These are phyloP conservation scores for Amaranthus palmeri DNA, from an alignment of 148 eudicot species.

Conservation along the genomic window DNA sequence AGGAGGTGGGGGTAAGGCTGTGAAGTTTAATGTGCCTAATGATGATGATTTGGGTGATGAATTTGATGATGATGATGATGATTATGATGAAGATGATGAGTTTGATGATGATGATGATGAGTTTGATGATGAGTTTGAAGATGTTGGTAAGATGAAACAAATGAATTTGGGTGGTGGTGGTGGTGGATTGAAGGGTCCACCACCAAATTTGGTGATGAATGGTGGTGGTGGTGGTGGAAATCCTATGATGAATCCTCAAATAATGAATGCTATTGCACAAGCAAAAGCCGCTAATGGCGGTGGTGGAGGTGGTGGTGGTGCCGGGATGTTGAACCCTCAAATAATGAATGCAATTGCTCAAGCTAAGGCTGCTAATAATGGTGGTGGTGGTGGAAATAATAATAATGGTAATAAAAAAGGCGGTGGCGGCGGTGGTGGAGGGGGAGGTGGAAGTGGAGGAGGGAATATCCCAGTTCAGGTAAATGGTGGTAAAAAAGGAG, in stretches of 20 bases:
- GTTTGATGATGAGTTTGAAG: conserved; percentile 54
- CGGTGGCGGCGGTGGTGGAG: conserved; percentile 19
- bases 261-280: conserved; percentile 27
- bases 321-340: conserved; percentile 41
- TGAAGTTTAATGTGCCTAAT: conserved; percentile 18
- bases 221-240: conserved; percentile 24
- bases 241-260: conserved; percentile 47
- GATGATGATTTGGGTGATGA: conserved; percentile 26
- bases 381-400: conserved; percentile 13
- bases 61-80: conserved; percentile 29
- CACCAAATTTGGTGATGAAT: conserved; percentile 16
- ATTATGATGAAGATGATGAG: conserved; percentile 33
- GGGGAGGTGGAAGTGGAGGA: conserved; percentile 34
- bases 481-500: conserved; percentile 30
- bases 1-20: conserved; percentile 19
- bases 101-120: conserved; percentile 40
- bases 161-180: conserved; percentile 34
- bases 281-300: conserved; percentile 19
- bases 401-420: conserved; percentile 14
- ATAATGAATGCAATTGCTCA: conserved; percentile 27
- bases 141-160: conserved; percentile 53
- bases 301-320: conserved; percentile 37
- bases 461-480: conserved; percentile 36
- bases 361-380: conserved; percentile 18
- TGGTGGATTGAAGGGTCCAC: conserved; percentile 27